These are phyloP conservation scores for Euclidium syriacum DNA, from an alignment of 345 rosid genomes.

Conservation along the genomic window DNA sequence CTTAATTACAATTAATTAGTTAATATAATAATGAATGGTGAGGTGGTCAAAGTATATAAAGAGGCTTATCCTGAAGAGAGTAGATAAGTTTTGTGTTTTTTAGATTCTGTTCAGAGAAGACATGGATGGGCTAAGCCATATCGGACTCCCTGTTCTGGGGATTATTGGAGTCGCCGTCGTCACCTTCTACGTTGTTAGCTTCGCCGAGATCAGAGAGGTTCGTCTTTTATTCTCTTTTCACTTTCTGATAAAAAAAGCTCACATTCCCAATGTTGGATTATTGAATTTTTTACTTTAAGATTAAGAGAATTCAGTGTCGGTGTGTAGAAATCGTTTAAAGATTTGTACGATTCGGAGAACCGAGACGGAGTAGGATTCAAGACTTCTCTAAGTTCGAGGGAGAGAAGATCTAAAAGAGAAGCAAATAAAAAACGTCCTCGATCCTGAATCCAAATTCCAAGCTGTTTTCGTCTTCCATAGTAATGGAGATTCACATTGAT, in stretches of 20 bases:
- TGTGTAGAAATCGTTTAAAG: constrained; percentile 55
- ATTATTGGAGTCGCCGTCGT: constrained; percentile 60
- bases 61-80: constrained; percentile 19
- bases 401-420: constrained; percentile 48
- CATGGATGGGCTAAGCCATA: constrained; percentile 60
- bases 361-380: constrained; percentile 39
- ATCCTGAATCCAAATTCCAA: not conserved
- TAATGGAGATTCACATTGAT: not conserved
- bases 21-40: not conserved
- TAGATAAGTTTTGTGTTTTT: not conserved
- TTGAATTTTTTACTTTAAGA: not conserved
- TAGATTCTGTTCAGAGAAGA: not conserved
- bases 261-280: too few species aligned
- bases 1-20: not conserved
- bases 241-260: too few species aligned
- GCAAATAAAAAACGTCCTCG: constrained; percentile 38
- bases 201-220: constrained; percentile 64
- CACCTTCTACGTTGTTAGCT: constrained; percentile 68
- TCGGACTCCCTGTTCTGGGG: constrained; percentile 57
- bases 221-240: too few species aligned
- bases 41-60: not conserved
- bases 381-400: constrained; percentile 48
- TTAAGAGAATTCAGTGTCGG: not conserved
- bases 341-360: constrained; percentile 41
- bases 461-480: not conserved